phyloP scores from a whole-genome alignment of 2,329 filamentous ascomycete species.

The Pseudocercospora pini-densiflorae region DNA sequence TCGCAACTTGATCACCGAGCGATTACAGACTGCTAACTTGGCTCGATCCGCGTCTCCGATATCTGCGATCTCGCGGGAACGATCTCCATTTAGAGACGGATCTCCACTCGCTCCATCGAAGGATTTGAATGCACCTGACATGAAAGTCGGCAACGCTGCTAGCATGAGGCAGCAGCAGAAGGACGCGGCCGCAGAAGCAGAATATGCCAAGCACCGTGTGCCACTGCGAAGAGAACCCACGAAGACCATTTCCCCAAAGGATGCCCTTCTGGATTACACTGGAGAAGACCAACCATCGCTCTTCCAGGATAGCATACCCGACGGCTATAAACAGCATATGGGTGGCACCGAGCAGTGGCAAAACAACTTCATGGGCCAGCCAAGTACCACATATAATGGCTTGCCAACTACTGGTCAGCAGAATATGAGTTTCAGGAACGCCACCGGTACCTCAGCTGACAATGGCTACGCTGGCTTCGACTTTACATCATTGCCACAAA shows the following conservation, averaged over 20 bases:
- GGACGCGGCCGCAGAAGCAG: slow-evolving; percentile 61
- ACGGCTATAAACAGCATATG: slow-evolving; percentile 41
- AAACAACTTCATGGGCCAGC: slow-evolving; percentile 48
- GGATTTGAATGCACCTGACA: slow-evolving; percentile 40
- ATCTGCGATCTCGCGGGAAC: slow-evolving; percentile 61
- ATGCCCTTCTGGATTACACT: slow-evolving; percentile 83
- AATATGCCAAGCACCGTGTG: slow-evolving; percentile 39
- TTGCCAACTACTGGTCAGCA: slow-evolving; percentile 46
- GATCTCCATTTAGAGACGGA: slow-evolving; percentile 80
- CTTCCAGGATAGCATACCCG: slow-evolving; percentile 63
- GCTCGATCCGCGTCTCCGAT: slow-evolving; percentile 64
- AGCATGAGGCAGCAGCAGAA: slow-evolving; percentile 66
- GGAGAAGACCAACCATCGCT: slow-evolving; percentile 74
- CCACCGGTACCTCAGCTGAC: slow-evolving; percentile 42
- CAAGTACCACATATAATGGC: slow-evolving; percentile 49
- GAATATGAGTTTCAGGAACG: slow-evolving; percentile 50
- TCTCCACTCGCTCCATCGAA: slow-evolving; percentile 55
- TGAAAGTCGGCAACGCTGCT: slow-evolving; percentile 57
- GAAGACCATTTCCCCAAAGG: slow-evolving; percentile 93
- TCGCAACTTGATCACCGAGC: slow-evolving; percentile 70
- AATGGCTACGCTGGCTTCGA: slow-evolving; percentile 41
- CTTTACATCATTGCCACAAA: slow-evolving; percentile 38
- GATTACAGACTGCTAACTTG: slow-evolving; percentile 78
- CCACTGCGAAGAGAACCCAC: slow-evolving; percentile 48
- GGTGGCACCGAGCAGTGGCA: slow-evolving; percentile 47